phyloP scores from a whole-genome alignment of 108 stramenopile genomes.

The Skeletonema potamos region DNA sequence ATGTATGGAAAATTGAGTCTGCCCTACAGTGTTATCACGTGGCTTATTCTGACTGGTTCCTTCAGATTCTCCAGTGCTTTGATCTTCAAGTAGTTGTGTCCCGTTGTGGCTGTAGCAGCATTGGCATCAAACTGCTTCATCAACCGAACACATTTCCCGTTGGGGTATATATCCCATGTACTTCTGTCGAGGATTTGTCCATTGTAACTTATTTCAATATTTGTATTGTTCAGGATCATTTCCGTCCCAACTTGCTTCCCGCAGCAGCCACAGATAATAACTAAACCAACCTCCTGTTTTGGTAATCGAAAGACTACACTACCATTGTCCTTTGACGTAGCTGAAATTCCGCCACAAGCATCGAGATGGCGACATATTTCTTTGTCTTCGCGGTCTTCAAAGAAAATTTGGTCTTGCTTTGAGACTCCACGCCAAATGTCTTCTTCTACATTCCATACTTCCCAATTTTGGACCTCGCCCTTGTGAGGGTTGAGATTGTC shows the following conservation, averaged over 20 bases:
- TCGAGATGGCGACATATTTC: conserved; percentile 47
- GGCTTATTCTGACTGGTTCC: conserved; percentile 28
- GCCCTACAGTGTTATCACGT: conserved; percentile 32
- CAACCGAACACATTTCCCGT: conserved; percentile 24
- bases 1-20: neutral
- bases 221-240: conserved; percentile 33
- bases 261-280: conserved; percentile 35
- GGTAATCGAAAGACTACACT: conserved; percentile 50
- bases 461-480: conserved; percentile 40
- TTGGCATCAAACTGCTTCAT: conserved; percentile 26
- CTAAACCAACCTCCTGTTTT: conserved; percentile 49
- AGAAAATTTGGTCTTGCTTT: conserved; percentile 33
- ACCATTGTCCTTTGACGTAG: conserved; percentile 35
- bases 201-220: conserved; percentile 37
- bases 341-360: conserved; percentile 48
- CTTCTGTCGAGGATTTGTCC: conserved; percentile 16
- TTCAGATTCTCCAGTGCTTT: conserved; percentile 20
- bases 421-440: conserved; percentile 31
- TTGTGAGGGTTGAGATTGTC: conserved; percentile 45
- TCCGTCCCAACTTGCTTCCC: conserved; percentile 11
- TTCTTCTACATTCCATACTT: conserved; percentile 23
- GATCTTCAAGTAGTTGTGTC: conserved; percentile 36
- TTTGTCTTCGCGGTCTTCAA: conserved; percentile 43
- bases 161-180: conserved; percentile 26
- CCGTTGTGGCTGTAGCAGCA: conserved; percentile 23